A percentile compares a stretch with the other conserved stretches of the same genome.
Evolutionary conservation across 202 grass and related monocot genomes (phyloP).

Genomic region (Zoysia matrella): DNA sequence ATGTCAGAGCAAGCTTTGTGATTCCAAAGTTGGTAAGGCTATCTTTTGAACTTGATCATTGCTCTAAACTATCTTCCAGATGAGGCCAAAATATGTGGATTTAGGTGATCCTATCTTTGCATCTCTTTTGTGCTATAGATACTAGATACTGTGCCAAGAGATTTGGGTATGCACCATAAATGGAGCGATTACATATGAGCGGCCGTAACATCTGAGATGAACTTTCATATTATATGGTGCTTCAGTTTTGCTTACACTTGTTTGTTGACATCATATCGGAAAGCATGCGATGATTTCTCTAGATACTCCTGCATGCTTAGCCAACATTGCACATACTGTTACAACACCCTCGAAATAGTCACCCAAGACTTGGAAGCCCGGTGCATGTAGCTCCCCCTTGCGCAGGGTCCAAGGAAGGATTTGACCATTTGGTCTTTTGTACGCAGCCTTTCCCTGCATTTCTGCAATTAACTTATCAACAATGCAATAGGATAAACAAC

Average conservation of each 20-base stretch:
- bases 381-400: background rate
- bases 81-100: background rate
- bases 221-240: background rate
- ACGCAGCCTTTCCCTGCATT: background rate
- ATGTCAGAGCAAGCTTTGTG: constrained; percentile 93
- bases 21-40: constrained; percentile 63
- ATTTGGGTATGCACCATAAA: background rate
- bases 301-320: background rate
- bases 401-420: too few species aligned
- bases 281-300: background rate
- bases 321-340: background rate
- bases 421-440: too few species aligned
- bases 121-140: background rate
- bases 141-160: background rate
- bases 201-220: background rate
- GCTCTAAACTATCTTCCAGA: background rate
- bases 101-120: constrained; percentile 9
- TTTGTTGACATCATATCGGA: background rate
- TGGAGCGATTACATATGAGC: background rate
- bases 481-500: background rate
- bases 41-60: background rate
- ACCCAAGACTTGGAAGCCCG: background rate
- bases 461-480: background rate
- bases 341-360: background rate
- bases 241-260: background rate